A percentile compares a stretch with the other conserved stretches of the same genome.
Conservation (phyloP, 768 basidiomycete genomes). For the Russula dissimulans region DNA sequence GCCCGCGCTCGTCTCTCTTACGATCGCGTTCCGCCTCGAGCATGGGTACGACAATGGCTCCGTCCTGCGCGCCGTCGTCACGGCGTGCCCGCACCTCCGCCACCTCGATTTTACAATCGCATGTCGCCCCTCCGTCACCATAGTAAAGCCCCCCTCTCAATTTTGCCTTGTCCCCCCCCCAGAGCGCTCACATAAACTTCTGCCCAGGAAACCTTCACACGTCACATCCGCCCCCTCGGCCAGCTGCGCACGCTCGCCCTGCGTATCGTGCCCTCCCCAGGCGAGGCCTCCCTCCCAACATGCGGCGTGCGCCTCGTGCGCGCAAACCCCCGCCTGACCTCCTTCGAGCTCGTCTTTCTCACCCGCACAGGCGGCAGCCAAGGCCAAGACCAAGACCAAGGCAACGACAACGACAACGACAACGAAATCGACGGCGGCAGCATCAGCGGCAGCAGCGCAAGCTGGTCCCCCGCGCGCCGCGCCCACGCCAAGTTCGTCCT, state of each 20-base stretch:
- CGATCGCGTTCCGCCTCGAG: constrained; percentile 59
- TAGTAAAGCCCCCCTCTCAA: constrained; percentile 35
- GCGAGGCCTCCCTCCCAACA: constrained; percentile 48
- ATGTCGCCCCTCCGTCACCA: constrained; percentile 62
- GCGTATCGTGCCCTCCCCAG: constrained; percentile 57
- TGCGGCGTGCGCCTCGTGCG: constrained; percentile 57
- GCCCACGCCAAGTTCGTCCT: constrained; percentile 12
- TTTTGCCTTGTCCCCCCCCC: too few relatives aligned
- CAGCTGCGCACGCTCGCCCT: constrained; percentile 55
- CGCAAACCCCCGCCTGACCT: constrained; percentile 54
- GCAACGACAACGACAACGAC: too few relatives aligned
- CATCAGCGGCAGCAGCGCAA: too few relatives aligned
- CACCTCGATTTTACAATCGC: constrained; percentile 59
- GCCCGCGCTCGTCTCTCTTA: constrained; percentile 46
- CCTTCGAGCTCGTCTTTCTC: constrained; percentile 59
- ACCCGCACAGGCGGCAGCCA: constrained; percentile 28
- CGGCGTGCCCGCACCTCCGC: constrained; percentile 54
- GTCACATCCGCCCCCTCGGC: constrained; percentile 48
- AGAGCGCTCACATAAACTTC: background rate
- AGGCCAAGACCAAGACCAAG: too few relatives aligned
- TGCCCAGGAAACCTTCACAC: constrained; percentile 51
- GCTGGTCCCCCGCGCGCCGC: constrained; percentile 22
- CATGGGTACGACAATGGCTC: constrained; percentile 63
- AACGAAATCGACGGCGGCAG: too few relatives aligned
- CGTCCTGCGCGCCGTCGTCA: constrained; percentile 54